Conservation (phyloP, 305 asterid genomes). For the Fraxinus velutina region DNA sequence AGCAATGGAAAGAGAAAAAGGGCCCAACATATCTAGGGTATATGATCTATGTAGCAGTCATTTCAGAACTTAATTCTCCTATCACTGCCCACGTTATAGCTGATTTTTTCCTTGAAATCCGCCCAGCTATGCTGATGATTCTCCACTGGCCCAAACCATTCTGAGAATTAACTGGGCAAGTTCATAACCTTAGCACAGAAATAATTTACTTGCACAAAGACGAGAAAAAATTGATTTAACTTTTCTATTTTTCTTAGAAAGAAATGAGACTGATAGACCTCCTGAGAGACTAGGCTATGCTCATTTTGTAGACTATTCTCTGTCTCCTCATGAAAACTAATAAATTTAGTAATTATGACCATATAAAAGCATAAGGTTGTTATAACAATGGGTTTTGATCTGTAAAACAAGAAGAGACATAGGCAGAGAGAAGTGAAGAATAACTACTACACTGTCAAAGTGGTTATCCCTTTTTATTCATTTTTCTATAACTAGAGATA, state of each 20-base stretch:
- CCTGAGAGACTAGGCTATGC: not conserved
- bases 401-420: not conserved
- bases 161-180: not conserved
- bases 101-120: not conserved
- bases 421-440: not conserved
- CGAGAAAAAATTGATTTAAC: not conserved
- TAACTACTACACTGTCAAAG: not conserved
- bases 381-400: constrained; percentile 4
- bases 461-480: not conserved
- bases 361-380: constrained; percentile 1
- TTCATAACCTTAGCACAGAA: not conserved
- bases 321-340: not conserved
- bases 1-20: not conserved
- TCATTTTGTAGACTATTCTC: not conserved
- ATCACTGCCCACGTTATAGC: not conserved
- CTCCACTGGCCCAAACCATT: not conserved
- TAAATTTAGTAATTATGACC: constrained; percentile 3
- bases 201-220: not conserved
- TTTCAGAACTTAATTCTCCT: not conserved
- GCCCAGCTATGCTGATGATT: not conserved
- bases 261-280: not conserved
- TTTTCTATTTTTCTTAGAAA: not conserved
- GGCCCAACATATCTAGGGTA: not conserved
- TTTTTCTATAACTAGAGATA: not conserved
- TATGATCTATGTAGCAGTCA: not conserved